phyloP scores from a whole-genome alignment of 2,329 filamentous ascomycete species.

The Sclerotinia nivalis region DNA sequence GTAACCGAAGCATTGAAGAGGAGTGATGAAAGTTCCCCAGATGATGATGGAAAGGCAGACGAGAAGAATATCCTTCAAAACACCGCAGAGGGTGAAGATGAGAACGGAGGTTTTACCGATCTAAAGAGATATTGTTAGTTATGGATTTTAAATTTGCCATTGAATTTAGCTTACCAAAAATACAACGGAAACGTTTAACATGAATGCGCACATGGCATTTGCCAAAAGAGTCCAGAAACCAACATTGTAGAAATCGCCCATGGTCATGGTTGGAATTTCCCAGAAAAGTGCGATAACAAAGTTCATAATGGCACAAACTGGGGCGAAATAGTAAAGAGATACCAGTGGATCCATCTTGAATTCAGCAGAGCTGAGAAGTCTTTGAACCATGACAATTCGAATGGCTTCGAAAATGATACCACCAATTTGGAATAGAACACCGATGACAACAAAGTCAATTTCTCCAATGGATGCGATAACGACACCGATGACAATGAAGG shows the following conservation, averaged over 20 bases:
- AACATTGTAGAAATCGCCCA: constrained; percentile 71
- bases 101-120: constrained; percentile 87
- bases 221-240: constrained; percentile 71
- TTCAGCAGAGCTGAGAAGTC: constrained; percentile 75
- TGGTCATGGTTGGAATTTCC: constrained; percentile 69
- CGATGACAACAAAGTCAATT: constrained; percentile 84
- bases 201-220: constrained; percentile 77
- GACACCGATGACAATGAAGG: constrained; percentile 91
- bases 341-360: constrained; percentile 93
- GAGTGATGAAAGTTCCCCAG: constrained; percentile 73
- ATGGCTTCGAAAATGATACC: constrained; percentile 82
- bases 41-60: constrained; percentile 78
- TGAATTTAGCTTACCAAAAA: constrained; percentile 65
- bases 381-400: constrained; percentile 81
- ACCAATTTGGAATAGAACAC: constrained; percentile 75
- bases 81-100: constrained; percentile 82
- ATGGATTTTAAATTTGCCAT: background rate
- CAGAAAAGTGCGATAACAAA: constrained; percentile 69
- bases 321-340: constrained; percentile 87
- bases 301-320: constrained; percentile 82
- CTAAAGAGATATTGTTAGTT: constrained; percentile 46
- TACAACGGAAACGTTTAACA: constrained; percentile 82
- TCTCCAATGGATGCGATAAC: constrained; percentile 93
- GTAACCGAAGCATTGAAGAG: constrained; percentile 82
- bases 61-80: constrained; percentile 84